Evolutionary conservation across 352 stramenopile genomes (phyloP).

Genomic region (Phytopythium boreale): DNA sequence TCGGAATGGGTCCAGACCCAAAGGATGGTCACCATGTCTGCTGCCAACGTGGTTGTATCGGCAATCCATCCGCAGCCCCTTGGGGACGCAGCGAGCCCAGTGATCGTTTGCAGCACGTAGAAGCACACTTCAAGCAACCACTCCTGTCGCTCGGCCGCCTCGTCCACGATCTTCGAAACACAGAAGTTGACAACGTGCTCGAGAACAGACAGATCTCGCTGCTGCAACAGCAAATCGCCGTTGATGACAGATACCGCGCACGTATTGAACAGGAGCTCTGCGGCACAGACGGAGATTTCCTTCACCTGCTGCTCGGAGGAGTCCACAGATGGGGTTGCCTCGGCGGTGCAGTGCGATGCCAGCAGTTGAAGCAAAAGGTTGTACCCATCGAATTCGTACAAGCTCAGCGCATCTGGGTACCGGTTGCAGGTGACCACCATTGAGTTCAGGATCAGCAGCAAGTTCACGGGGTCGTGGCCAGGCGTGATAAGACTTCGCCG

Average conservation of each 20-base stretch:
- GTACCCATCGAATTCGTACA: constrained; percentile 72
- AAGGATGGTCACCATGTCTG: constrained; percentile 69
- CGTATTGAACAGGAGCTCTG: constrained; percentile 64
- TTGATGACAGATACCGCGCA: constrained; percentile 65
- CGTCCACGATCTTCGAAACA: constrained; percentile 48
- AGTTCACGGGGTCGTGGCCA: constrained; percentile 69
- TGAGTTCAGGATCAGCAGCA: constrained; percentile 62
- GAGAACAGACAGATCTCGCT: constrained; percentile 37
- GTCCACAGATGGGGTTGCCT: constrained; percentile 31
- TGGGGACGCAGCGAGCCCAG: constrained; percentile 51
- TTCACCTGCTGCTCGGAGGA: constrained; percentile 42
- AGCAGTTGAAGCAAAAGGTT: constrained; percentile 58
- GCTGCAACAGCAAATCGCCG: constrained; percentile 48
- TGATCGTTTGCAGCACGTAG: constrained; percentile 71
- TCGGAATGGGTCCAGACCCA: constrained; percentile 71
- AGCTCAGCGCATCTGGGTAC: constrained; percentile 43
- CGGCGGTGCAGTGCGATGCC: constrained; percentile 52
- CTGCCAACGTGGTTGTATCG: constrained; percentile 50
- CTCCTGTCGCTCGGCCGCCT: constrained; percentile 23
- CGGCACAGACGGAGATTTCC: constrained; percentile 57
- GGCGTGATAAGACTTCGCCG: constrained; percentile 58
- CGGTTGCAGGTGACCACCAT: constrained; percentile 67
- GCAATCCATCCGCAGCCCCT: constrained; percentile 60
- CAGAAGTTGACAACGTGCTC: constrained; percentile 74
- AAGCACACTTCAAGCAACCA: constrained; percentile 51